Conservation (phyloP, 441 rosid species). For the Populus hybrid region DNA sequence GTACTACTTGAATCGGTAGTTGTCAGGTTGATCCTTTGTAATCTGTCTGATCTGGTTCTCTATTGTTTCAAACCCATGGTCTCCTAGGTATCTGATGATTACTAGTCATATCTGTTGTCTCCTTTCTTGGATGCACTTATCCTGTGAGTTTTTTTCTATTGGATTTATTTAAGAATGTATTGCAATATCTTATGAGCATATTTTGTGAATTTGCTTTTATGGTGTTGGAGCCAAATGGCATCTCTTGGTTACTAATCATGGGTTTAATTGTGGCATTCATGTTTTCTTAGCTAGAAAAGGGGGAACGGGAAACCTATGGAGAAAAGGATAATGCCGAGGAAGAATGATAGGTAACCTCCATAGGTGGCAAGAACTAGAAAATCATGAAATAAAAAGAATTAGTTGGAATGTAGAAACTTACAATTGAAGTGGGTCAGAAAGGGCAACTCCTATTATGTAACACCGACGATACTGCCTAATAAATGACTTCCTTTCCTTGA, state of each 20-base stretch:
- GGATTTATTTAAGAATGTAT: neutral
- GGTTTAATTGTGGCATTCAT: neutral
- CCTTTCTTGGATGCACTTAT: constrained; percentile 8
- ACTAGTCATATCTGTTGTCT: neutral
- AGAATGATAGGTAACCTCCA: neutral
- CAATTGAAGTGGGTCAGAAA: neutral
- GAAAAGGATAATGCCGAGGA: neutral
- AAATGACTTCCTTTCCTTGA: neutral
- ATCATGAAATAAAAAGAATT: neutral
- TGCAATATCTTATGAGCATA: neutral
- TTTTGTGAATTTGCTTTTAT: neutral
- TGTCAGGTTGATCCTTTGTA: neutral
- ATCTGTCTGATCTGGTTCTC: neutral
- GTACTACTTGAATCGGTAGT: neutral
- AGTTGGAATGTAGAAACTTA: neutral
- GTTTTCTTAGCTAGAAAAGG: too few species aligned
- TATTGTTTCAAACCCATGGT: neutral
- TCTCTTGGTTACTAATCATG: neutral
- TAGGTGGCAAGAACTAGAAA: neutral
- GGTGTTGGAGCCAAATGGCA: neutral
- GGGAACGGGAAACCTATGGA: neutral
- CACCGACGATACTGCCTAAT: neutral
- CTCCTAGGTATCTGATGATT: neutral
- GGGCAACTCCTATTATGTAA: neutral
- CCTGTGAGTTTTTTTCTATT: constrained; percentile 5